Base-by-base conservation (phyloP, 2,329 filamentous ascomycete species). In the Stemphylium beticola region DNA sequence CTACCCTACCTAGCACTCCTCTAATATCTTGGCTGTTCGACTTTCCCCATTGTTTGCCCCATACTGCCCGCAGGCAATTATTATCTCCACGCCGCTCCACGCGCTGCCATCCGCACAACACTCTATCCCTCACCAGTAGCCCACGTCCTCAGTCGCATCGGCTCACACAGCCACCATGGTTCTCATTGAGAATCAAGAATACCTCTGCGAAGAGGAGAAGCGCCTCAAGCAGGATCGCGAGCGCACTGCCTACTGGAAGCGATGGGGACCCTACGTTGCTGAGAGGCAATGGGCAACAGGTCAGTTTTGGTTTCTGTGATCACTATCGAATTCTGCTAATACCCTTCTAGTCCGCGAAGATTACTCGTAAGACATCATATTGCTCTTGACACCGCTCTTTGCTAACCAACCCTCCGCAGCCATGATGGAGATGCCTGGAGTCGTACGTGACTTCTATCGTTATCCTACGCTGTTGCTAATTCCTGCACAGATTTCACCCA, bases 241-340 rank as follows among this genome's bases (percentile, higher is more conserved):
- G 62, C 88, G 88, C 61, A 85, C 79, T 62, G 93, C 91, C 76
- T 98, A 98, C 81, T 98, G 93, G 93, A 98, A 98, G 85, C 92
- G 89, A 86, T 97, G 93, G 92, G 93, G 93, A 50, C 89, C 93
- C 20, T 98, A 97, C 72, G 88, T 96, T 67, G 87, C 93, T 50
- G 93, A 98, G 81, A 84, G 93, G 72, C 93, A 97, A 81, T 97
- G 93, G 93, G 92, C 93, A 53, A 96, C 92, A 65, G 92, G 91
- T 90, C 79, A 73, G 85, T 65, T 9, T 50, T 34, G 20, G 17
- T 24, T 22, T 32, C 29, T 15, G 17, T 53, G 18, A 17, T 37
- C 36, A 0, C 41, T 11, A 34, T 43, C 18, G 41, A 29, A 15
- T 18, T 22, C 47, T 51, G 61, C 74, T 77, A 66, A 77, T 62